Evolutionary conservation across 768 basidiomycete species (phyloP).

Genomic region (Tylopilus felleus): DNA sequence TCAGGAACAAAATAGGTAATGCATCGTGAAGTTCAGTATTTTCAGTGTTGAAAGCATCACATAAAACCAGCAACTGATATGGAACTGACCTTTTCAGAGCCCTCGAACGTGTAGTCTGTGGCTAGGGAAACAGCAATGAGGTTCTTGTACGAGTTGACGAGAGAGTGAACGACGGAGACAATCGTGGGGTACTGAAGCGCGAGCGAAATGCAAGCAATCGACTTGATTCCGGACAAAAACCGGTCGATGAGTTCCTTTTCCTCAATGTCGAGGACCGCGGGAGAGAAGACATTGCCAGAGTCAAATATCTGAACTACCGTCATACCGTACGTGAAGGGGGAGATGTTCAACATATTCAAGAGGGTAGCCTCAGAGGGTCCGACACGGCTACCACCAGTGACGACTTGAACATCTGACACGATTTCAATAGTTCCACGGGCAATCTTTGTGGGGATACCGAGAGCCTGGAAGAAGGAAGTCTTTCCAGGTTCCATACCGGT

Average conservation of each 20-base stretch:
- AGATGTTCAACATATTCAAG: constrained; percentile 99
- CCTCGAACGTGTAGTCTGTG: constrained; percentile 95
- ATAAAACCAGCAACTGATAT: constrained; percentile 1
- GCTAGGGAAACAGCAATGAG: constrained; percentile 81
- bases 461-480: constrained; percentile 99
- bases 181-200: constrained; percentile 96
- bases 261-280: constrained; percentile 88
- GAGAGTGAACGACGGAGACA: constrained; percentile 88
- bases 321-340: constrained; percentile 99
- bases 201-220: constrained; percentile 93
- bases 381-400: constrained; percentile 87
- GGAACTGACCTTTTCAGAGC: constrained; percentile 77
- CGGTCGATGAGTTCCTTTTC: constrained; percentile 88
- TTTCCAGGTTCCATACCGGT: constrained; percentile 99
- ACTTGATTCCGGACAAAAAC: constrained; percentile 92
- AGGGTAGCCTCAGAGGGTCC: constrained; percentile 96
- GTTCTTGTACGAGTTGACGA: constrained; percentile 99
- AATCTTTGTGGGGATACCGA: constrained; percentile 99
- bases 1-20: constrained; percentile 32
- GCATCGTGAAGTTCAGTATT: constrained; percentile 68
- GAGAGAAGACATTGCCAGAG: constrained; percentile 87
- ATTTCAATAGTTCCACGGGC: constrained; percentile 99
- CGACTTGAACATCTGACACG: constrained; percentile 94
- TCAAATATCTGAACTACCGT: constrained; percentile 96
- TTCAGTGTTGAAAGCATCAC: constrained; percentile 58